Base-by-base conservation (phyloP, 306 rosid genomes). In the Malus sylvestris region DNA sequence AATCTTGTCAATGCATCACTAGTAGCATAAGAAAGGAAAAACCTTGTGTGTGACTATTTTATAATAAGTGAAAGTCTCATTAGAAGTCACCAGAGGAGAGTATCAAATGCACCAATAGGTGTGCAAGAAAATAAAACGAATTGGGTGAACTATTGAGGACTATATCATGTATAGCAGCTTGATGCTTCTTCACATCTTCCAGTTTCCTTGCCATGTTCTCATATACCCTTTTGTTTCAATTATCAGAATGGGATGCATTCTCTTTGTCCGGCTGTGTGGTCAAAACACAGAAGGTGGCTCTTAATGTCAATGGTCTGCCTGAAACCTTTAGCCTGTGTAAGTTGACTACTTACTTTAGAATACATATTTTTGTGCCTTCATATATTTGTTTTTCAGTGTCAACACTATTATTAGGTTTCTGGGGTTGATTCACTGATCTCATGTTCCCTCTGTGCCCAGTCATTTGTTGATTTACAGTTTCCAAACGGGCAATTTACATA, bases 241-340 rank as follows among this genome's bases (percentile, higher is more conserved):
- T 85, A 20, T 83, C 90, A 92, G 99, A 92, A 90, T 76, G 93
- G 99, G 49, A 78, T 95, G 96, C 99, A 95, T 68, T 95, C 99
- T 75, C 93, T 95, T 74, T 95, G 99, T 83, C 99, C 99, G 66
- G 99, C 97, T 53, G 97, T 95, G 79, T 92, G 97, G 99, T 92
- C 99, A 59, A 95, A 95, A 81, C 97, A 95, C 82, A 87, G 97
- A 82, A 86, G 99, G 82, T 95, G 99, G 99, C 90, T 92, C 70
- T 83, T 95, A 80, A 95, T 91, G 97, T 90, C 97, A 69, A 92
- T 92, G 97, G 89, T 95, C 70, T 89, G 97, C 81, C 87, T 95
- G 87, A 95, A 92, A 72, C 99, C 97, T 71, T 25, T 91, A 67
- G 85, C 97, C 35, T 95, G 99, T 88, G 99, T 95, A 92, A 95